A percentile compares a stretch with the other conserved stretches of the same genome.
Conservation (phyloP, 2,329 filamentous ascomycete genomes). For the Stylonectria norvegica region DNA sequence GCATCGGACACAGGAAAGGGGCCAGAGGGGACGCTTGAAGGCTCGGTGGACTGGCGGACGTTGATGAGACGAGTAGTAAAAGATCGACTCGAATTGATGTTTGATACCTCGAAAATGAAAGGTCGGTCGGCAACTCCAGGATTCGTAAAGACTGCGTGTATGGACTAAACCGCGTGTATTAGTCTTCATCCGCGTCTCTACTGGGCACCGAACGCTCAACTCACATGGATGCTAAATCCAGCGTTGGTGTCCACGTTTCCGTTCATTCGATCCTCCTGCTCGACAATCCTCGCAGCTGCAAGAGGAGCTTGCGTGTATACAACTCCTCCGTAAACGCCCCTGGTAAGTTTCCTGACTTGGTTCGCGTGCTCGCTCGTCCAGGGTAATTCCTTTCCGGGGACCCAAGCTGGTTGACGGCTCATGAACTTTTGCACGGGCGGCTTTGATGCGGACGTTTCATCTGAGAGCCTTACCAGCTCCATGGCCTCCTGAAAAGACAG, state of each 20-base stretch:
- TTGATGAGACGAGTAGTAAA: conserved; percentile 50
- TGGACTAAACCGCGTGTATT: conserved; percentile 41
- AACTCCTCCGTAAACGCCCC: conserved; percentile 36
- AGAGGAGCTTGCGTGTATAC: conserved; percentile 38
- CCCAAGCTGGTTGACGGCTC: conserved; percentile 34
- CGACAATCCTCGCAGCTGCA: conserved; percentile 33
- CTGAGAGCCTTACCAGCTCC: conserved; percentile 24
- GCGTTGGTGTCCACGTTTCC: conserved; percentile 8
- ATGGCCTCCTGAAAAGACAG: conserved; percentile 30
- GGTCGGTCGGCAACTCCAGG: conserved; percentile 47
- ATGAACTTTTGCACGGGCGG: conserved; percentile 24
- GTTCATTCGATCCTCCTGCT: conserved; percentile 28
- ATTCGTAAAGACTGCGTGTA: conserved; percentile 54
- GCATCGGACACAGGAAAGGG: conserved; percentile 41
- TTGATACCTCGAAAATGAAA: conserved; percentile 49
- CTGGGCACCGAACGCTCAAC: no score
- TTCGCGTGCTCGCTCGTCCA: conserved; percentile 21
- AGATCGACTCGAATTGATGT: conserved; percentile 42
- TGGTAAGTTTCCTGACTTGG: conserved; percentile 16
- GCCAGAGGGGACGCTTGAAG: conserved; percentile 36
- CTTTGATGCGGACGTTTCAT: conserved; percentile 2
- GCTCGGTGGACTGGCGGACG: conserved; percentile 43
- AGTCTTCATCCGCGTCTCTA: no score
- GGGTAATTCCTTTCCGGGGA: conserved; percentile 30
- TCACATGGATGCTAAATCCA: conserved; percentile 37